Evolutionary conservation across 2,329 filamentous ascomycete species (phyloP).

Genomic region (Microcera coccophila): DNA sequence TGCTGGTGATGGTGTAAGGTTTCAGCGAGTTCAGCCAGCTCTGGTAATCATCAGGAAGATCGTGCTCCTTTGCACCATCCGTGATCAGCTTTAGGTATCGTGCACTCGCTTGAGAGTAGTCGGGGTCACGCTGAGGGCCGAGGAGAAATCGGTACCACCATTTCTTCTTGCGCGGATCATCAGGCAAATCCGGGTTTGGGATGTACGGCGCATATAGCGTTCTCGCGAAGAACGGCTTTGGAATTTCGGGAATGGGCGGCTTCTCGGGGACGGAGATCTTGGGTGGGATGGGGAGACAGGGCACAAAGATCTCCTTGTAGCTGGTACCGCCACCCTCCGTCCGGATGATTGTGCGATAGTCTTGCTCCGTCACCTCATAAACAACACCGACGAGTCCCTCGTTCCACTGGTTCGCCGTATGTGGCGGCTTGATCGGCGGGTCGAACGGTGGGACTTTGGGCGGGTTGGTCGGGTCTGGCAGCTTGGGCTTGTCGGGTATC

Average conservation of each 20-base stretch:
- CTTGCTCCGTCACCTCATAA: slow-evolving; percentile 81
- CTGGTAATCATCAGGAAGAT: slow-evolving; percentile 75
- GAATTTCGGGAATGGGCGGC: slow-evolving; percentile 50
- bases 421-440: slow-evolving; percentile 18
- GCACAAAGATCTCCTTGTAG: slow-evolving; percentile 80
- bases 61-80: slow-evolving; percentile 73
- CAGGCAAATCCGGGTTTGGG: slow-evolving; percentile 32
- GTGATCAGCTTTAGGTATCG: slow-evolving; percentile 80
- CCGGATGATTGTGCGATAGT: slow-evolving; percentile 81
- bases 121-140: slow-evolving; percentile 53
- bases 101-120: slow-evolving; percentile 76
- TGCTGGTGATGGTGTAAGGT: slow-evolving; percentile 66
- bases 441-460: slow-evolving; percentile 28
- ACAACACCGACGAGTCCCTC: slow-evolving; percentile 89
- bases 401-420: slow-evolving; percentile 51
- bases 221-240: slow-evolving; percentile 72
- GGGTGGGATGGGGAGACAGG: slow-evolving; percentile 66
- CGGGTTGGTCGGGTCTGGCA: slow-evolving; percentile 31
- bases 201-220: slow-evolving; percentile 71
- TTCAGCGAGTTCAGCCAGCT: slow-evolving; percentile 65
- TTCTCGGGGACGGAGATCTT: slow-evolving; percentile 58
- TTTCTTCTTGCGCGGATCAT: slow-evolving; percentile 32
- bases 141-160: slow-evolving; percentile 47
- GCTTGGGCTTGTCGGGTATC: slow-evolving; percentile 38
- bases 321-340: slow-evolving; percentile 83